A percentile compares a stretch with the other conserved stretches of the same genome.
phyloP scores from a whole-genome alignment of 495 filamentous ascomycete genomes.

The Zalerion maritima region DNA sequence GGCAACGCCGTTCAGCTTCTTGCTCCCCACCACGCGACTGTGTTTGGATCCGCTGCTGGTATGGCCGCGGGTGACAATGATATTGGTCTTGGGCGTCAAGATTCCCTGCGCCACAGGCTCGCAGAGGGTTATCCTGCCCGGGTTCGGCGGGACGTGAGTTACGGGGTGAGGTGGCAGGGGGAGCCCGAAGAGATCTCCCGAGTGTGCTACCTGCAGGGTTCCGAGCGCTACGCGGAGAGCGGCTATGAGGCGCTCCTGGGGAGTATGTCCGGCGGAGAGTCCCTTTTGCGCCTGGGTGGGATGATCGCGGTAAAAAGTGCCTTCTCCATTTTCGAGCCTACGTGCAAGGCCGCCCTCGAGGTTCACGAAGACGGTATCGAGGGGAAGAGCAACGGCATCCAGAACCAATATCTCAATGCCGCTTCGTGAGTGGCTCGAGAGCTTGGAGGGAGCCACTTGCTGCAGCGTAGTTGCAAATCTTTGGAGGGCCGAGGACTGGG shows the following conservation, averaged over 20 bases:
- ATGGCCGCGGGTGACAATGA: conserved; percentile 46
- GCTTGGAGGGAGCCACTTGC: conserved; percentile 44
- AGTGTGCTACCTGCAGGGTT: conserved; percentile 59
- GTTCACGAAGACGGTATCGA: conserved; percentile 75
- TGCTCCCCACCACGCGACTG: conserved; percentile 16
- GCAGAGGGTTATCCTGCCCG: conserved; percentile 62
- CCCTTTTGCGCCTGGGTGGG: conserved; percentile 16
- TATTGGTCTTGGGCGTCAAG: conserved; percentile 49
- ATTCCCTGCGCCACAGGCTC: conserved; percentile 76
- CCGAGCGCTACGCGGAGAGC: conserved; percentile 65
- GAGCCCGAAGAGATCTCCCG: conserved; percentile 70
- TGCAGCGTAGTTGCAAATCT: conserved; percentile 52
- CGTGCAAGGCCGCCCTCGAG: conserved; percentile 60
- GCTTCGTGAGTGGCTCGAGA: conserved; percentile 42
- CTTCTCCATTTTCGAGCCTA: conserved; percentile 40
- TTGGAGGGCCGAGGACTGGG: conserved; percentile 62
- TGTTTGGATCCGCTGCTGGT: conserved; percentile 21
- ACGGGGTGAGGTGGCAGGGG: conserved; percentile 77
- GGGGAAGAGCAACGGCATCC: conserved; percentile 61
- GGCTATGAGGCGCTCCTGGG: conserved; percentile 53
- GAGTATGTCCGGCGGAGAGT: conserved; percentile 19
- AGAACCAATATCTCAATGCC: conserved; percentile 67
- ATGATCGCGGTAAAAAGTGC: conserved; percentile 38
- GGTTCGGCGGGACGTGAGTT: conserved; percentile 71
- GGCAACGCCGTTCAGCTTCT: conserved; percentile 42